Evolutionary conservation across 1,284 basidiomycete genomes (phyloP).

Genomic region (Naganishia sp.): DNA sequence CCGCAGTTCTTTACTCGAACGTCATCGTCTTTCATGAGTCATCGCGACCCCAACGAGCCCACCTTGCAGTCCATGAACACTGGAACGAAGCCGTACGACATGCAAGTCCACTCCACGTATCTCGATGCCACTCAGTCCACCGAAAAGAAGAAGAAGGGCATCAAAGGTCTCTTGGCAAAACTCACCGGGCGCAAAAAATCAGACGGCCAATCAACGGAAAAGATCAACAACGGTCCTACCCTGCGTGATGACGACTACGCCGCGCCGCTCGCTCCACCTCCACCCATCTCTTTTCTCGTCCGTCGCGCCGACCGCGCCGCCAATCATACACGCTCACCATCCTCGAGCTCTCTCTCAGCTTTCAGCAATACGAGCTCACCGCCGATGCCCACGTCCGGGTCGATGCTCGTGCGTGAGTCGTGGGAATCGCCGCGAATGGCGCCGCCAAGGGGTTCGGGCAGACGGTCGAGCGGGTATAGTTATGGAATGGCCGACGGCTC

Average conservation of each 20-base stretch:
- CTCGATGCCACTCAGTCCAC: conserved; percentile 8
- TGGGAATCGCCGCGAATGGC: neutral
- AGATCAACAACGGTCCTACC: neutral
- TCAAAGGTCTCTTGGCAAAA: conserved; percentile 79
- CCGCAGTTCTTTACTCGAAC: conserved; percentile 46
- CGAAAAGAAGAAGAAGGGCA: conserved; percentile 67
- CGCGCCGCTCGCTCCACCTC: conserved; percentile 73
- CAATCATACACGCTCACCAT: conserved; percentile 38
- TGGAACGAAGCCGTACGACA: neutral
- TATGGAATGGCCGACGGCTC: neutral
- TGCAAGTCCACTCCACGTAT: neutral
- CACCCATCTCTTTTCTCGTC: conserved; percentile 78
- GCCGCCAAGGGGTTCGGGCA: neutral
- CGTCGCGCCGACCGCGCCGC: conserved; percentile 55
- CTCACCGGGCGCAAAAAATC: conserved; percentile 54
- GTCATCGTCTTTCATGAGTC: conserved; percentile 37
- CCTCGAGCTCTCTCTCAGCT: conserved; percentile 42
- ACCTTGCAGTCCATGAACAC: conserved; percentile 25
- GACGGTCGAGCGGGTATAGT: conserved; percentile 6
- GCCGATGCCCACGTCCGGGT: conserved; percentile 5
- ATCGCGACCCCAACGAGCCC: conserved; percentile 2
- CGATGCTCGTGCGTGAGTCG: conserved; percentile 4
- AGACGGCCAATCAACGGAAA: conserved; percentile 24
- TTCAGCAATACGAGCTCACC: conserved; percentile 28
- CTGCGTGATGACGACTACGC: conserved; percentile 32